Conservation (phyloP, 805 yeast genomes). For the Hanseniaspora meyeri region DNA sequence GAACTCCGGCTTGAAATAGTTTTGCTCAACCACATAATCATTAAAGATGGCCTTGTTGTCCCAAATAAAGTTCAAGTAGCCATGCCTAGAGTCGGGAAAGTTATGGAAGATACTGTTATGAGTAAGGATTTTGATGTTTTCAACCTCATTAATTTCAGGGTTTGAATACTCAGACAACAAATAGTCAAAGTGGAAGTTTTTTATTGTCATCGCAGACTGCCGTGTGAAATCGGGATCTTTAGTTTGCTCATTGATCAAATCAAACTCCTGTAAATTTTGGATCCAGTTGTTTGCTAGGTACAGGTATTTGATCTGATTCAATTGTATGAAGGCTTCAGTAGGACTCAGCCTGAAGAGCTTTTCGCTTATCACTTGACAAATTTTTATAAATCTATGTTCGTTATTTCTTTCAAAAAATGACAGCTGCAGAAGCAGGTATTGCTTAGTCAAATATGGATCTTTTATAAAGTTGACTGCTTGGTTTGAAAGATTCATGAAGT, state of each 20-base stretch:
- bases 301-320: background rate
- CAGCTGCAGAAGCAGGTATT: background rate
- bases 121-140: background rate
- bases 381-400: background rate
- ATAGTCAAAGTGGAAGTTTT: conserved; percentile 4
- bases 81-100: background rate
- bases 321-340: background rate
- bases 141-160: background rate
- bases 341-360: background rate
- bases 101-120: background rate
- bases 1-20: conserved; percentile 13
- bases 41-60: background rate
- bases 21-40: background rate
- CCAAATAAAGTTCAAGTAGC: conserved; percentile 11
- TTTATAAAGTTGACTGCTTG: background rate
- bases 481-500: background rate
- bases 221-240: background rate
- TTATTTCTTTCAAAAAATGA: conserved; percentile 2
- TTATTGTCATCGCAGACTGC: background rate
- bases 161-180: background rate
- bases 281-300: background rate
- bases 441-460: background rate
- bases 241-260: background rate
- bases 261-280: background rate
- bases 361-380: background rate